Evolutionary conservation across 768 basidiomycete species (phyloP), one percentile per base, ranked within the genome.

Genomic region (Agaricus subrufescens): DNA sequence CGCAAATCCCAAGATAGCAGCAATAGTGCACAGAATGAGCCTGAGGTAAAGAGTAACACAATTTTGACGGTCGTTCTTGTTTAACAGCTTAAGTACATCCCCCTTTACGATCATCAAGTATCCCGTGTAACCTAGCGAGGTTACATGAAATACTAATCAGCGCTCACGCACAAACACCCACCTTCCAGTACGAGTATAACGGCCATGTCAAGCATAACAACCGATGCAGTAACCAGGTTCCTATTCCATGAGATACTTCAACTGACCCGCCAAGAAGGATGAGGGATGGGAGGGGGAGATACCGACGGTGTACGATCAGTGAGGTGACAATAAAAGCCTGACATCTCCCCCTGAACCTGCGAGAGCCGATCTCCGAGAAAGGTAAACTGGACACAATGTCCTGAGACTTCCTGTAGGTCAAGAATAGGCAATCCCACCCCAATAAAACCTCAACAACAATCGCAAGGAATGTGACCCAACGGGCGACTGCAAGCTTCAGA

Each of bases 261-360:
- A 3, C 27, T 25, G 7, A 15, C 27, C 23, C 12, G 8, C 19
- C 12, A 30, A 11, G 14, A 15, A 25, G 38, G 19, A 37, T n/a
- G n/a, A n/a, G n/a, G 23, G 19, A 19, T 6, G 19, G 23, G 4
- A 19, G 6, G 3, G 38, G 10, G 12, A 31, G 5, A 12, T 42
- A 52, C 57, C 40, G 6, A 58, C 57, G 57, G 57, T 7, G 37
- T 43, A 27, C 15, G 11, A 23, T 52, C 34, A 15, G 30, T 30
- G 31, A 58, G 45, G 40, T 58, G 57, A 43, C 57, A 58, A 31
- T 58, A 58, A 23, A 58, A 58, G 8, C 46, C 37, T 1, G 34
- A 53, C 26, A 30, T 37, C 4, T 45, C 19, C 3, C 52, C 45
- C n/a, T 53, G 4, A n/a, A 58, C 37, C 8, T 2, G 11, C 3